Base-by-base conservation (phyloP, 2,329 filamentous ascomycete genomes). In the Arthrinium puccinioides region DNA sequence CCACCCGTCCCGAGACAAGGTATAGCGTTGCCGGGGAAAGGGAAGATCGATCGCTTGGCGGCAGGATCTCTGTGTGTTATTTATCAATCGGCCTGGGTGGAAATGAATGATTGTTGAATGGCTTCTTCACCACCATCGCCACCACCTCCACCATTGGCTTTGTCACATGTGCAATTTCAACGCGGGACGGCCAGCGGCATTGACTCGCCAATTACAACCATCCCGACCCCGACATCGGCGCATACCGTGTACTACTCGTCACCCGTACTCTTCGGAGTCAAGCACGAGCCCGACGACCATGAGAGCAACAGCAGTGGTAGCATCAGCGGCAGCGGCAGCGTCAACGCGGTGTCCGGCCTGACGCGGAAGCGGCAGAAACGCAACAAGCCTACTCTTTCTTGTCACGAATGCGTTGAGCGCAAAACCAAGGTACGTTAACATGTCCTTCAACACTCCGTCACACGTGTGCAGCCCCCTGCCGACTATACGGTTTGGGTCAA, bases 321-420 rank as follows among this genome's bases (percentile, higher is more conserved):
- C n/a, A n/a, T n/a, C n/a, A n/a, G n/a, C n/a, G 31, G 31, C n/a
- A 45, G 48, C 36, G 44, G 40, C 39, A 45, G 44, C 35, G 39
- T 43, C 23, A 33, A 43, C 27, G 49, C 29, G 11, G 31, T 26
- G 6, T 43, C 45, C 1, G 54, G 65, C 29, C 70, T 66, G n/a
- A 54, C 64, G 9, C 72, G 64, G 57, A 85, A 84, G 66, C 87
- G 84, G 62, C 84, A 89, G 63, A 88, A 84, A 65, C 76, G 85
- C 32, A 90, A 90, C 62, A 90, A 90, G 59, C 85, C 85, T 4
- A 89, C 84, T 1, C 56, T 89, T 44, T 87, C 82, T 33, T 89
- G 85, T 52, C 74, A 80, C 44, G 83, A 87, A 56, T 90, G 85
- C 53, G 85, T 89, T 16, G 83, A 87, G 61, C 70, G 84, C 48